Evolutionary conservation across 139 green algal species (phyloP).

Genomic region (Chlorella sorokiniana): DNA sequence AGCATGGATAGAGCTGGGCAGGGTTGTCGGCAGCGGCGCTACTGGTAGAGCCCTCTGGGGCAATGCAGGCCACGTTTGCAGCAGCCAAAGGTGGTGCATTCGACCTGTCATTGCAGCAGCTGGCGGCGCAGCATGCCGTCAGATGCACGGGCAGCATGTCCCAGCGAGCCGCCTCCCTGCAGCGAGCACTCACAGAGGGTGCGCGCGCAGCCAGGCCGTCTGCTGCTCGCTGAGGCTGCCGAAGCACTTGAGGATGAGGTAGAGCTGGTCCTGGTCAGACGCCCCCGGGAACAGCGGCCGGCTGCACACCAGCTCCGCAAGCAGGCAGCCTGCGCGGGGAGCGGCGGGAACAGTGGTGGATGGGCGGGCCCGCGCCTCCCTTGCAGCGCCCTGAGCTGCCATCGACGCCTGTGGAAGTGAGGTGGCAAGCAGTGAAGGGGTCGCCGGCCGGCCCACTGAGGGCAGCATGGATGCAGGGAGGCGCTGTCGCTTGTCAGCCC

Average conservation of each 20-base stretch:
- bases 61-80: not conserved
- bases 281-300: constrained; percentile 90
- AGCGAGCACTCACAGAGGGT: constrained; percentile 47
- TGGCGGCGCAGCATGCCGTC: too few species aligned
- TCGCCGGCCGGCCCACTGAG: too few species aligned
- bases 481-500: too few species aligned
- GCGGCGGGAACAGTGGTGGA: too few species aligned
- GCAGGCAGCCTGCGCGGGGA: constrained; percentile 73
- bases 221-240: constrained; percentile 52
- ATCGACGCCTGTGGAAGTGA: too few species aligned
- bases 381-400: not conserved
- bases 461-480: not conserved
- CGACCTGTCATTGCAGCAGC: too few species aligned
- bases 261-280: constrained; percentile 91
- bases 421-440: too few species aligned
- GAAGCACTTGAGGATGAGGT: constrained; percentile 72
- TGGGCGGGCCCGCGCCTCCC: too few species aligned
- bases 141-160: not conserved
- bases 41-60: not conserved
- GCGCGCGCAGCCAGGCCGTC: constrained; percentile 33
- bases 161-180: too few species aligned
- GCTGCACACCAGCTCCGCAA: constrained; percentile 85
- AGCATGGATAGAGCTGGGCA: too few species aligned
- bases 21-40: not conserved
- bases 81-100: not conserved